Base-by-base conservation (phyloP, 73 alveolate species). In the Halteria grandinella region DNA sequence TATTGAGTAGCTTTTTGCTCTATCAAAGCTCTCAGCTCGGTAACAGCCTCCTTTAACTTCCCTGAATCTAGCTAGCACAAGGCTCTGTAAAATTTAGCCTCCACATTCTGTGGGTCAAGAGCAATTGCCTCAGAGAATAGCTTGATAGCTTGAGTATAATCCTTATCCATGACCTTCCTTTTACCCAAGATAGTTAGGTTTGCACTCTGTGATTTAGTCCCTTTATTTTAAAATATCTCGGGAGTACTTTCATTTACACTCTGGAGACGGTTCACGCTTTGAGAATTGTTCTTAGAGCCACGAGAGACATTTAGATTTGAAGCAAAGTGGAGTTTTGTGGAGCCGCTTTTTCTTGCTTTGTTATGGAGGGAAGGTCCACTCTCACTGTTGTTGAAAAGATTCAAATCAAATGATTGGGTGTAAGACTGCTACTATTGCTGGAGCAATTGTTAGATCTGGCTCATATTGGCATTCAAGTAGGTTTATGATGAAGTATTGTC, bases 31-130 rank as follows among this genome's bases (percentile, higher is more conserved):
- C 43, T 2, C 31, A 60, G 24, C 43, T 60, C 83, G 3, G 18
- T 23, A 2, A 70, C 23, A 8, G 72, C 70, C 29, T 70, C 63
- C 23, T 1, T 8, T 1, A 20, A 24, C 5, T 10, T 7, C 27
- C 83, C 83, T 25, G 72, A 41, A 49, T 70, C 83, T 14, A 70
- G 12, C n/a, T 25, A 17, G 50, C 83, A 50, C 4, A 73, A 74
- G 8, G 75, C 85, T 37, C 75, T 52, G 51, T 18, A 73, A 24
- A 73, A 73, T 31, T 39, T 73, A 32, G 76, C 74, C 28, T 73
- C 85, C 12, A 36, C 8, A 17, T 43, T 54, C 15, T 15, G 10
- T 17, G 47, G 47, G 41, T 73, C 64, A 11, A 18, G 17, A 1
- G 1, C 20, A 8, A 34, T 11, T 17, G 76, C 75, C 18, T 73